phyloP scores from a whole-genome alignment of 1,139 yeast species.

The Lodderomyces elongisporus region DNA sequence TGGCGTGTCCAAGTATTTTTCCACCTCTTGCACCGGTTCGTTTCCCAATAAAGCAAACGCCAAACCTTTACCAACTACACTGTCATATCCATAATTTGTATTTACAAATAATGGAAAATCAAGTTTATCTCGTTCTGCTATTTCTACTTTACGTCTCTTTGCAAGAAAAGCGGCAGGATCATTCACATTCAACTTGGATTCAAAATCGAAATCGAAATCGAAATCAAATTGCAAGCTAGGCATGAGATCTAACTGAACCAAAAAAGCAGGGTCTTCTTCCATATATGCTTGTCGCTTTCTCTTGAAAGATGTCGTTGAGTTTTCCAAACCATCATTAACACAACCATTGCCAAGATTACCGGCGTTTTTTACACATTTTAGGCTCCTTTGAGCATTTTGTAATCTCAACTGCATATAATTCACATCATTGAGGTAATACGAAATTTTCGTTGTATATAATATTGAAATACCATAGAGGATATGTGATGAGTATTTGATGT shows the following conservation, averaged over 20 bases:
- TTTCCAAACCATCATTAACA: neutral
- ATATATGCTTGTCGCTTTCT: slow-evolving; percentile 15
- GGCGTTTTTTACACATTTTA: too few relatives aligned
- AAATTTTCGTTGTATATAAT: slow-evolving; percentile 48
- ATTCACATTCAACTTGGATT: slow-evolving; percentile 1
- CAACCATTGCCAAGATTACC: too few relatives aligned
- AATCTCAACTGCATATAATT: slow-evolving; percentile 22
- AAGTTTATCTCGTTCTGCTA: slow-evolving; percentile 11
- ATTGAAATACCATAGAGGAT: slow-evolving; percentile 55
- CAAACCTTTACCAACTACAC: neutral
- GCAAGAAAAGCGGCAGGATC: neutral
- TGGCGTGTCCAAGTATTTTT: slow-evolving; percentile 10
- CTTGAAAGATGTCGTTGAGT: neutral
- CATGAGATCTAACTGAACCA: slow-evolving; percentile 27
- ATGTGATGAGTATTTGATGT: slow-evolving; percentile 43
- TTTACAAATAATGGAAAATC: slow-evolving; percentile 3
- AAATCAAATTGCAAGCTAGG: slow-evolving; percentile 9
- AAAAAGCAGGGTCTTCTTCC: slow-evolving; percentile 39
- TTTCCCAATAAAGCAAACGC: slow-evolving; percentile 2
- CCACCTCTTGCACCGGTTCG: slow-evolving; percentile 10
- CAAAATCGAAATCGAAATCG: neutral
- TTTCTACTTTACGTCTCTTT: slow-evolving; percentile 15
- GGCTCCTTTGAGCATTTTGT: slow-evolving; percentile 5
- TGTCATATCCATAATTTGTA: neutral
- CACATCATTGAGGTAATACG: slow-evolving; percentile 37